These are phyloP conservation scores for Leishmania amazonensis DNA, from an alignment of 208 protist species.

Conservation along the genomic window DNA sequence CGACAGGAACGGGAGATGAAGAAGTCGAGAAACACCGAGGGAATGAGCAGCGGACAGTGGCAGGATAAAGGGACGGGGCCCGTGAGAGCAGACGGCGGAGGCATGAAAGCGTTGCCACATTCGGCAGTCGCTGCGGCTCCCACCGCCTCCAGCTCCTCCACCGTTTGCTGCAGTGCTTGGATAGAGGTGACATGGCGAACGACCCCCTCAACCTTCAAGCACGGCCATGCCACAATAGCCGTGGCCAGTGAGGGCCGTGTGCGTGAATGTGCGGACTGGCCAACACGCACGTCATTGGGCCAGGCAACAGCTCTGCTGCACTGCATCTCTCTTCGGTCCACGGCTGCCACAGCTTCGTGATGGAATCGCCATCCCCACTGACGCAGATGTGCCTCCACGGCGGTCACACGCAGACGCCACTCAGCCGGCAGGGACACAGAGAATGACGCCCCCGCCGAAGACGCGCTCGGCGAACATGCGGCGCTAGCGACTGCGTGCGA, in stretches of 20 bases:
- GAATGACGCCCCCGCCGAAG: slow-evolving; percentile 9
- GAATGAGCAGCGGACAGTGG: slow-evolving; percentile 27
- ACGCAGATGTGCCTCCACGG: slow-evolving; percentile 40
- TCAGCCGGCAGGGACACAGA: slow-evolving; percentile 39
- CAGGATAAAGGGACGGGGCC: background rate
- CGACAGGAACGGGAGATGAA: slow-evolving; percentile 80
- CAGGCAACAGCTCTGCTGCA: background rate
- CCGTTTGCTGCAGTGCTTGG: slow-evolving; percentile 42
- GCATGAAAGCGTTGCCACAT: background rate
- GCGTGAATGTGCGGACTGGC: background rate
- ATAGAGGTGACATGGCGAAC: slow-evolving; percentile 33
- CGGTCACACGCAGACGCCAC: slow-evolving; percentile 38
- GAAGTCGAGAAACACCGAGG: slow-evolving; percentile 64
- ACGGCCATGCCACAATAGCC: slow-evolving; percentile 58
- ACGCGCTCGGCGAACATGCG: background rate
- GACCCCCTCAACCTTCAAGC: slow-evolving; percentile 52
- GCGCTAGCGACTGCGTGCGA: background rate
- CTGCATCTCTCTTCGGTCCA: background rate
- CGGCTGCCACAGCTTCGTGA: slow-evolving; percentile 3
- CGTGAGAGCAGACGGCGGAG: background rate
- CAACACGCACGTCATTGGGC: background rate
- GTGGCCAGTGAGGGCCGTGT: background rate
- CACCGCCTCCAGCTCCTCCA: slow-evolving; percentile 57
- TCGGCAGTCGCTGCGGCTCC: slow-evolving; percentile 5
- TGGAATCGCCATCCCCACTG: slow-evolving; percentile 78